These are phyloP conservation scores for Amauroascus niger DNA, from an alignment of 2,329 filamentous ascomycete species.

Conservation along the genomic window DNA sequence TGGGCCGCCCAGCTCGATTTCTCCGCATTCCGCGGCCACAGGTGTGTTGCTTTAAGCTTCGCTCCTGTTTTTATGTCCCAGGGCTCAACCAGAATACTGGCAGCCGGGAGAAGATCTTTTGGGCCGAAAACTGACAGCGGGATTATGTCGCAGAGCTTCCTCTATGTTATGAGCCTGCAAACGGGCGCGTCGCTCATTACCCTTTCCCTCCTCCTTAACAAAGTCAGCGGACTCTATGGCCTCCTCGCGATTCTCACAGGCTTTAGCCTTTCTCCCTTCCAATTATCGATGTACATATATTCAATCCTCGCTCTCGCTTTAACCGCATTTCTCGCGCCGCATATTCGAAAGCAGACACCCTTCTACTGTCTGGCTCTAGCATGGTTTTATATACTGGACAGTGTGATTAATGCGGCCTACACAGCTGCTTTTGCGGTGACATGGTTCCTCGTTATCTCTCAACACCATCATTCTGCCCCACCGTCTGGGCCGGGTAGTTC, in stretches of 20 bases:
- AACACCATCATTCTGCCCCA: slow-evolving; percentile 42
- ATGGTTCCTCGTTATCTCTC: slow-evolving; percentile 71
- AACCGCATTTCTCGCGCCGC: slow-evolving; percentile 61
- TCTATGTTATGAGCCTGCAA: slow-evolving; percentile 75
- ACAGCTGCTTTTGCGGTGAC: slow-evolving; percentile 71
- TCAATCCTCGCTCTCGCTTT: slow-evolving; percentile 61
- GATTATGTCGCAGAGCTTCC: slow-evolving; percentile 55
- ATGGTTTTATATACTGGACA: slow-evolving; percentile 78
- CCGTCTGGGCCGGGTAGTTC: slow-evolving; percentile 42
- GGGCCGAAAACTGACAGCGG: slow-evolving; percentile 1
- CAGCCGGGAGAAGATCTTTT: not conserved
- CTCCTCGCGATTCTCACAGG: slow-evolving; percentile 82
- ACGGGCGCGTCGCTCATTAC: slow-evolving; percentile 79
- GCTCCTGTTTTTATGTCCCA: not conserved
- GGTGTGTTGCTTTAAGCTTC: slow-evolving; percentile 27
- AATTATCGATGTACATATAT: slow-evolving; percentile 87
- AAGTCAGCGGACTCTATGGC: slow-evolving; percentile 82
- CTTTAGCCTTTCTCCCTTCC: slow-evolving; percentile 68
- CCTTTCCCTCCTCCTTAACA: slow-evolving; percentile 78
- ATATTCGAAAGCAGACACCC: slow-evolving; percentile 68
- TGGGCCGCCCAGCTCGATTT: slow-evolving; percentile 34
- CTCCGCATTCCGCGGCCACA: slow-evolving; percentile 44
- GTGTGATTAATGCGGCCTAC: slow-evolving; percentile 68
- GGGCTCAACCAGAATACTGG: not conserved
- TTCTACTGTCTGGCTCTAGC: slow-evolving; percentile 72